Base-by-base conservation (phyloP, 2,329 filamentous ascomycete species). In the Colletotrichum camelliae region DNA sequence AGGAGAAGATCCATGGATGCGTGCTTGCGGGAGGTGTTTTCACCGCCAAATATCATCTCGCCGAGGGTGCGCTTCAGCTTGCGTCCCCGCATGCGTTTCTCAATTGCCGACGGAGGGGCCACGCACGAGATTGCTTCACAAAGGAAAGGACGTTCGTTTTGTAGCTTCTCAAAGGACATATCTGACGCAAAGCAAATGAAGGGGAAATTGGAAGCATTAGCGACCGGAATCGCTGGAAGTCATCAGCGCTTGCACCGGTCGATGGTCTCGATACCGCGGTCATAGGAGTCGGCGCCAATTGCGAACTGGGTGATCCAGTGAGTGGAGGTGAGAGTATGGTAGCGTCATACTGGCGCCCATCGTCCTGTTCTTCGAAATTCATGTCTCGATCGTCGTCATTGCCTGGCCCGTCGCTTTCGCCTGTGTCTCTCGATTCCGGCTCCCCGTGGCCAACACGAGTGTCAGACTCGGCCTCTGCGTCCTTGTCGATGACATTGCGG, bases 101-200 rank as follows among this genome's bases (percentile, higher is more conserved):
- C 83, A 4, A 82, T 79, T 0, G 83, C 81, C 2, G 86, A 86
- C 77, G 85, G 87, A 58, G 85, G 85, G 2, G 87, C 86, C 12
- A 89, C 80, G 52, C 87, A 84, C 79, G 87, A 84, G 62, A 91
- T 88, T 43, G 85, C 86, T 10, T 89, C 78, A 86, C 88, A 90
- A 7, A 91, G 78, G 66, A 90, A 90, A 0, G 91, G 89, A 4
- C 83, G 81, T 21, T 85, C 81, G 10, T 79, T 79, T 4, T 81
- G 84, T 1, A 91, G 81, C n/a, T 81, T 77, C 43, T 82, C 79
- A 4, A 87, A 84, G 0, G 84, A 85, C 66, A 83, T 82, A 18
- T 82, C 80, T 0, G 82, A 73, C 1, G 84, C 81, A 1, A 91
- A 77, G 60, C 86, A 80, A 61, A 89, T 81, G 67, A 88, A 87